Base-by-base conservation (phyloP, 2,329 filamentous ascomycete genomes). In the Drechslerella stenobrocha region DNA sequence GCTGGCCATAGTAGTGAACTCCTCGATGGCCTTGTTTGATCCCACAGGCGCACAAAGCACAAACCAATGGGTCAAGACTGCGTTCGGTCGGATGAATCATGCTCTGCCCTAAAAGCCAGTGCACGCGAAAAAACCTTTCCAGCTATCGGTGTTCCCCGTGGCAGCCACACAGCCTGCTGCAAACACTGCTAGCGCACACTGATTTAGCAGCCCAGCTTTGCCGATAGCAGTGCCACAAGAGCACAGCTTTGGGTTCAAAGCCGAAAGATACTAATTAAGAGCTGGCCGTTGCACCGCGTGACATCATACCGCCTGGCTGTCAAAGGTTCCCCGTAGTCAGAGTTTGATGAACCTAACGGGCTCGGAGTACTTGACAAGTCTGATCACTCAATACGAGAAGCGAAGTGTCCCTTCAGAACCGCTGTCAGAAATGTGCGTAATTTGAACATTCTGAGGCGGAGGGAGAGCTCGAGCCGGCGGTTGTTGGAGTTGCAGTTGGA, bases 361-460 rank as follows among this genome's bases (percentile, higher is more conserved):
- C 18, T 75, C 75, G n/a, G 77, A 76, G 52, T 81, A 83, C 77
- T 85, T 80, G 23, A 84, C 78, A 22, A 84, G 78, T 76, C 74
- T 84, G 78, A 11, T 82, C 81, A 8, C 79, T 80, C 71, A 80
- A 77, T n/a, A n/a, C n/a, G n/a, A n/a, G n/a, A 52, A 81, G 80
- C 51, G 81, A 80, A 77, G 84, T 84, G 77, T 85, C 79, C 44
- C 79, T n/a, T n/a, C 81, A 45, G 80, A 80, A 44, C 75, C 77
- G 50, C 77, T 74, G 70, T 80, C 73, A 71, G 76, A 74, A 74
- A 77, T 78, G 75, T 78, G 80, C 73, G 77, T 79, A 79, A 83
- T 84, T 78, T 80, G 83, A 71, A 83, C 74, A 76, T 88, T 9
- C 77, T 83, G 44, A 82, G 86, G 26, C 85, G 85, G 77, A 87